These are phyloP conservation scores for Raphanus sativus DNA, from an alignment of 345 rosid genomes.

Conservation along the genomic window DNA sequence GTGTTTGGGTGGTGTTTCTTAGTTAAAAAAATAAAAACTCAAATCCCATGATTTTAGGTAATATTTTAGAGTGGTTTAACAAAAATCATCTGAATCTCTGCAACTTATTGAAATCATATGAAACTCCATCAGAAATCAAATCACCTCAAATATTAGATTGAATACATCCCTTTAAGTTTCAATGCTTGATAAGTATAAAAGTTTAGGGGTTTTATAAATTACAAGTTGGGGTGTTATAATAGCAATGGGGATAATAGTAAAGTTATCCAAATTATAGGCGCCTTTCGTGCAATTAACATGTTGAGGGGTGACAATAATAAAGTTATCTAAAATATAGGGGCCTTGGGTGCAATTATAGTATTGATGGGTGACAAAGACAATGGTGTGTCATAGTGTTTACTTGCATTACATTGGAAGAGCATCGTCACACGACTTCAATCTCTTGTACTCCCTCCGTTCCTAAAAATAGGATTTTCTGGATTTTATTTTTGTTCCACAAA, in stretches of 20 bases:
- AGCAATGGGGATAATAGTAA: not conserved
- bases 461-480: no score
- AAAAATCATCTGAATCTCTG: no score
- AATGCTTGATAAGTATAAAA: not conserved
- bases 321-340: not conserved
- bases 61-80: no score
- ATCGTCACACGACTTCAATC: constrained; percentile 17
- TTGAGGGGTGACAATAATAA: not conserved
- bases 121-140: no score
- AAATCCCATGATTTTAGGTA: no score
- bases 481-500: no score
- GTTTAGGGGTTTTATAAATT: not conserved
- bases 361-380: not conserved
- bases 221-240: not conserved
- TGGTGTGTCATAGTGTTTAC: constrained; percentile 3
- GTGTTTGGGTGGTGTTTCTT: no score
- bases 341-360: not conserved
- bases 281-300: not conserved
- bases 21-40: no score
- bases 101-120: no score
- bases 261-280: not conserved
- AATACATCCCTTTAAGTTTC: no score
- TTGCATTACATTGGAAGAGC: constrained; percentile 33
- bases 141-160: no score
- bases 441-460: no score